Percentiles rank a stretch among this genome's conserved stretches.
These are phyloP conservation scores for Pythium guiyangense DNA, from an alignment of 352 stramenopile genomes.

Conservation along the genomic window DNA sequence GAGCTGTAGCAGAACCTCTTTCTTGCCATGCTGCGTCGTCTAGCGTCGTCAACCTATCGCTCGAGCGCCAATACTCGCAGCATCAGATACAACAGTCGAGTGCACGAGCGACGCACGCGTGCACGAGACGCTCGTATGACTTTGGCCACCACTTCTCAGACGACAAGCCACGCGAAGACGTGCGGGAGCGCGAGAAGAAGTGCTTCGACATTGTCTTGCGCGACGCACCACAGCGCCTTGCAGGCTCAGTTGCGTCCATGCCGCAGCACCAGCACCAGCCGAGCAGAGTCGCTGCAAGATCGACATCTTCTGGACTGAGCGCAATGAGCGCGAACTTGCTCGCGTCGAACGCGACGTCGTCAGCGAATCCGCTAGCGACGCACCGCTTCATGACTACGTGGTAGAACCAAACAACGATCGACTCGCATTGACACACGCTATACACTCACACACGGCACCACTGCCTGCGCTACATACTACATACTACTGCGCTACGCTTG, in stretches of 20 bases:
- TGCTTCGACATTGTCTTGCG: conserved; percentile 21
- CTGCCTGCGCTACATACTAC: no score
- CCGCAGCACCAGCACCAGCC: not conserved
- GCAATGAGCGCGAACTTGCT: conserved; percentile 18
- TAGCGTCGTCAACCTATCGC: not conserved
- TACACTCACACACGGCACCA: no score
- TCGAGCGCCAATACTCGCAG: not conserved
- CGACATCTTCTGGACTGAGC: conserved; percentile 12
- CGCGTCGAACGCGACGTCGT: conserved; percentile 44
- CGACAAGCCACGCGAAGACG: not conserved
- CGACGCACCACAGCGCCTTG: not conserved
- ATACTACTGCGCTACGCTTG: no score
- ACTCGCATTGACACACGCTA: no score
- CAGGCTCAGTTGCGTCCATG: not conserved
- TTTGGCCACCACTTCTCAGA: conserved; percentile 1
- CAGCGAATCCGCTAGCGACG: conserved; percentile 45
- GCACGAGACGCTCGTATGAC: conserved; percentile 5
- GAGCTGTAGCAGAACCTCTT: not conserved
- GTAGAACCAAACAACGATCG: no score
- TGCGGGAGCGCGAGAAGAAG: conserved; percentile 6
- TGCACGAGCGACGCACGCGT: not conserved
- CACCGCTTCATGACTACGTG: conserved; percentile 34
- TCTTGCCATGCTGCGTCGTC: not conserved
- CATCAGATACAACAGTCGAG: not conserved
- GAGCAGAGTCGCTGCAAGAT: not conserved